Base-by-base conservation (phyloP, 495 filamentous ascomycete species). In the Aspergillus coremiiformis region DNA sequence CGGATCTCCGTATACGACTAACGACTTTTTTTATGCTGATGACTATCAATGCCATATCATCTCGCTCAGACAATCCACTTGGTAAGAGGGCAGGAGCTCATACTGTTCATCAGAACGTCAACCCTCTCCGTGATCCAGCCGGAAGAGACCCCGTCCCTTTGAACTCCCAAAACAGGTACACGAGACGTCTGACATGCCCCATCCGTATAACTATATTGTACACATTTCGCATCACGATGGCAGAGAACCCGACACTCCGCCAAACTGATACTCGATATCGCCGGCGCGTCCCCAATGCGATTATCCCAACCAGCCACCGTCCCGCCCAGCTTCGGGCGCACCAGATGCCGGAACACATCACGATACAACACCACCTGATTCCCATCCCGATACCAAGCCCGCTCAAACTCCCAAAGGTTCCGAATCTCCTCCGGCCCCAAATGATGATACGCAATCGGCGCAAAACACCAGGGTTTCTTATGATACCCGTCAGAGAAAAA, bases 391-490 rank as follows among this genome's bases (percentile, higher is more conserved):
- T 23, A 66, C 74, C 75, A 78, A 26, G 53, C 49, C 35, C 63
- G 60, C 39, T 76, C 76, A 49, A 78, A 71, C 8, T 60, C 47
- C 42, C 59, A 67, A 41, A 78, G 61, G 20, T 46, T 61, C 14
- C 60, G 51, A 26, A 75, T 67, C 49, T 76, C 74, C 20, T 57
- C 39, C 0, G 69, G 63, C 12, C 61, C 65, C 54, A 80, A 64
- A 50, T 80, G 76, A 51, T 78, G 76, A 45, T 74, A 78, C 6
- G 69, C 70, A 5, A 75, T 62, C 9, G 68, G 66, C 26, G 74
- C 68, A 59, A 63, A 70, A 60, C 77, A 80, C 76, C 77, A 79
- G n/a, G 71, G 66, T 30, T 44, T 59, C 48, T 51, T 68, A 6
- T 61, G 61, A 43, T 58, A 66, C 11, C 55, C 66, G 15, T 66